phyloP scores from a whole-genome alignment of 106 monocot species.

The Allium fistulosum region DNA sequence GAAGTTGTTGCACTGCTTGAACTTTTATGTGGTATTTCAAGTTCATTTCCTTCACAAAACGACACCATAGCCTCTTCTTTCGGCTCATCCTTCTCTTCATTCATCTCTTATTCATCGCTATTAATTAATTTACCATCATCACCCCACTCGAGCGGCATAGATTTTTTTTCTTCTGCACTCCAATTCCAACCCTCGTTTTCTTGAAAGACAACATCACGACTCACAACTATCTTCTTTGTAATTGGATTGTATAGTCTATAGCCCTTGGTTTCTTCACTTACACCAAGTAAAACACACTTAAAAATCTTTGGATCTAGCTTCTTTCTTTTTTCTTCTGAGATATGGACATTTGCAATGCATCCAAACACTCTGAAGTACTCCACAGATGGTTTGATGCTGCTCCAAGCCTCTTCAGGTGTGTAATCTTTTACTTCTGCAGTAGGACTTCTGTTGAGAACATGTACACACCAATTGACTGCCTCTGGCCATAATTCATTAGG shows the following conservation, averaged over 20 bases:
- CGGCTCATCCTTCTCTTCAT: neutral
- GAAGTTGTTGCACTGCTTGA: neutral
- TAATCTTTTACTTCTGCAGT: neutral
- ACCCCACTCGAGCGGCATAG: neutral
- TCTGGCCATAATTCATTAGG: slow-evolving; percentile 20
- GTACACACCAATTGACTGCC: slow-evolving; percentile 2
- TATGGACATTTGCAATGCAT: slow-evolving; percentile 6
- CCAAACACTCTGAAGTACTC: slow-evolving; percentile 9
- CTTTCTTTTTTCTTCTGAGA: neutral
- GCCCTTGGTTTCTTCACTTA: neutral
- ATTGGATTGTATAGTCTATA: slow-evolving; percentile 5
- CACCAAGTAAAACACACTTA: neutral
- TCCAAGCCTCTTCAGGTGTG: slow-evolving; percentile 11
- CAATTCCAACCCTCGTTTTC: neutral
- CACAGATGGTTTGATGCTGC: slow-evolving; percentile 2
- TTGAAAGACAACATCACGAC: neutral
- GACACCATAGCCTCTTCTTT: neutral
- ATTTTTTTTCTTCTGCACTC: neutral
- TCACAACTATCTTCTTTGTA: neutral
- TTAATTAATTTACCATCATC: neutral
- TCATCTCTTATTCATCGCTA: neutral
- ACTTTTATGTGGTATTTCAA: neutral
- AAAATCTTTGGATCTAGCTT: neutral
- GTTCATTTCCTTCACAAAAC: neutral
- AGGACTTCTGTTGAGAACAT: slow-evolving; percentile 15